These are phyloP conservation scores for Curvularia lunata DNA, from an alignment of 2,329 filamentous ascomycete species.

Conservation along the genomic window DNA sequence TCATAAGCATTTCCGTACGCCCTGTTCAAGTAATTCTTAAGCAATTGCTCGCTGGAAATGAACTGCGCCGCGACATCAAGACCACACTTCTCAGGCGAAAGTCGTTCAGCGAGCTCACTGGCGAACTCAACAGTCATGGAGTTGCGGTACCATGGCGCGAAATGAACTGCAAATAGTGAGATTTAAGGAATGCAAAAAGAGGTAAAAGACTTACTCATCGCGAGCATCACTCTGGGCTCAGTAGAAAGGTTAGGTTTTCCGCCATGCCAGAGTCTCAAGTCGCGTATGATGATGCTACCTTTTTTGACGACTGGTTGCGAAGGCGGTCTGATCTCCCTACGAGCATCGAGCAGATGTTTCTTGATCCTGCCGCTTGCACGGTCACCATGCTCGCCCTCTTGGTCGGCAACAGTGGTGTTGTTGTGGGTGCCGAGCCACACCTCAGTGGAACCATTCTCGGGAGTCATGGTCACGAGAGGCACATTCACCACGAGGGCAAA, in stretches of 20 bases:
- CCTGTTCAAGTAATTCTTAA: slow-evolving; percentile 60
- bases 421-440: slow-evolving; percentile 59
- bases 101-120: slow-evolving; percentile 55
- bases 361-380: slow-evolving; percentile 42
- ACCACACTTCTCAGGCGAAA: slow-evolving; percentile 51
- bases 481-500: slow-evolving; percentile 58
- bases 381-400: slow-evolving; percentile 51
- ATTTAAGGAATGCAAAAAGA: background rate
- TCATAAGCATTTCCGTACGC: slow-evolving; percentile 69
- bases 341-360: slow-evolving; percentile 28
- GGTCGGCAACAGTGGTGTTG: slow-evolving; percentile 43
- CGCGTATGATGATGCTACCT: slow-evolving; percentile 55
- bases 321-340: slow-evolving; percentile 26
- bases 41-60: slow-evolving; percentile 52
- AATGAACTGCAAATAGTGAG: slow-evolving; percentile 50
- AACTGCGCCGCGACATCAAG: slow-evolving; percentile 62
- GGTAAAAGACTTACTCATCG: slow-evolving; percentile 34
- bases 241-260: slow-evolving; percentile 56
- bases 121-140: slow-evolving; percentile 63
- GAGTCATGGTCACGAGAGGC: slow-evolving; percentile 54
- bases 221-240: slow-evolving; percentile 56
- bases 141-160: slow-evolving; percentile 66
- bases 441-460: slow-evolving; percentile 58
- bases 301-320: slow-evolving; percentile 48
- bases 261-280: slow-evolving; percentile 59